Percentiles rank a stretch among this genome's conserved stretches.
phyloP scores from a whole-genome alignment of 1,284 basidiomycete genomes.

The Fomitopsis schrenkii region DNA sequence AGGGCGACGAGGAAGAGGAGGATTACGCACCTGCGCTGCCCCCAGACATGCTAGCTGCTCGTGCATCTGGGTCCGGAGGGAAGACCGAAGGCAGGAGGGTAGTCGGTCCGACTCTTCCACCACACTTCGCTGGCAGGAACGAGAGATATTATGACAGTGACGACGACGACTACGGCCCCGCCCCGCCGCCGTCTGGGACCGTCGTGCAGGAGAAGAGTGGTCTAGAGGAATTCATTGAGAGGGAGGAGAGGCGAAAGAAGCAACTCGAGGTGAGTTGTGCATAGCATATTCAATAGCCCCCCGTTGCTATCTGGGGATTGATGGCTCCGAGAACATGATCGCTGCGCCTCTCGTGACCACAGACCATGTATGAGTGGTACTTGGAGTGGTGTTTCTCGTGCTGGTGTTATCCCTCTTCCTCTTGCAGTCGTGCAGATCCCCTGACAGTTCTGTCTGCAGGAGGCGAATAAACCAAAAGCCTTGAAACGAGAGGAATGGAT shows the following conservation, averaged over 20 bases:
- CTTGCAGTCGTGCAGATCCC: neutral
- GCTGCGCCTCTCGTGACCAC: neutral
- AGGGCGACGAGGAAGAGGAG: conserved; percentile 51
- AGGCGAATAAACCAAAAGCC: conserved; percentile 69
- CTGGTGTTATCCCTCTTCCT: neutral
- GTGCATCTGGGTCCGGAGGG: conserved; percentile 23
- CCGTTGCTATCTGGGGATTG: neutral
- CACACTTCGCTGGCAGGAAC: conserved; percentile 24
- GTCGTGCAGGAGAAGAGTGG: conserved; percentile 46
- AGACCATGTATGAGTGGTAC: neutral
- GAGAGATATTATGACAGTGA: conserved; percentile 42
- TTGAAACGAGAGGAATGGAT: conserved; percentile 91
- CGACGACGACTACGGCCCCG: conserved; percentile 74
- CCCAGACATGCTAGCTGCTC: conserved; percentile 49
- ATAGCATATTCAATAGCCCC: too few species aligned
- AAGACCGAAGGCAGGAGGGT: conserved; percentile 23
- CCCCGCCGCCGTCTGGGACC: conserved; percentile 49
- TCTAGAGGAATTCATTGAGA: conserved; percentile 75
- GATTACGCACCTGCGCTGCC: conserved; percentile 62
- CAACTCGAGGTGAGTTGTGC: conserved; percentile 49
- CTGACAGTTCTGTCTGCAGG: conserved; percentile 35
- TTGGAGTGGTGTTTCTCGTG: neutral
- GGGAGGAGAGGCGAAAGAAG: conserved; percentile 71
- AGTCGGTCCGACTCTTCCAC: conserved; percentile 36
- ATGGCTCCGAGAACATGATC: too few species aligned